A percentile compares a stretch with the other conserved stretches of the same genome.
Evolutionary conservation across 352 stramenopile species (phyloP).

Genomic region (Phytophthora parvispora): DNA sequence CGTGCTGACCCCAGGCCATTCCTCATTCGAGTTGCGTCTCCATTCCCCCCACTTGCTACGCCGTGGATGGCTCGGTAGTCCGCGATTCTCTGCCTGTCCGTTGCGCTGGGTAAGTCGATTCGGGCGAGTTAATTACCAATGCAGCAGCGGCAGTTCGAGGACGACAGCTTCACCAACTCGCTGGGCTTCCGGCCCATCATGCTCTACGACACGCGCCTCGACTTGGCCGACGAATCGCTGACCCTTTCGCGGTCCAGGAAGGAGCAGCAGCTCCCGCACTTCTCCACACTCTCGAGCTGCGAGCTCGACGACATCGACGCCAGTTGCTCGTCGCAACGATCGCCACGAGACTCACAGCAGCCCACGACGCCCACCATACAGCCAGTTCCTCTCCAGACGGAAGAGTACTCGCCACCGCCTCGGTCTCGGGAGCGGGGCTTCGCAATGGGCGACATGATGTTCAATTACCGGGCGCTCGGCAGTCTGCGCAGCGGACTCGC

Average conservation of each 20-base stretch:
- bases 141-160: constrained; percentile 19
- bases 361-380: neutral
- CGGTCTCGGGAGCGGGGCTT: constrained; percentile 14
- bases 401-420: constrained; percentile 14
- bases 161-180: constrained; percentile 11
- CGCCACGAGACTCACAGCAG: neutral
- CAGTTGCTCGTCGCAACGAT: constrained; percentile 10
- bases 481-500: constrained; percentile 54
- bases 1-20: constrained; percentile 16
- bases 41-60: neutral
- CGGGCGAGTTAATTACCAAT: constrained; percentile 16
- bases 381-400: neutral
- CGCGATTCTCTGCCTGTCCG: neutral
- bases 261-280: constrained; percentile 21
- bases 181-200: constrained; percentile 32
- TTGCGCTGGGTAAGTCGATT: constrained; percentile 1
- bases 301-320: constrained; percentile 42
- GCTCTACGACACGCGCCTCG: constrained; percentile 31
- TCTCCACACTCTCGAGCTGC: constrained; percentile 25
- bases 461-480: constrained; percentile 58
- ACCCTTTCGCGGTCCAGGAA: constrained; percentile 33
- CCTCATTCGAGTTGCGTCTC: neutral
- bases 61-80: neutral
- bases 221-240: constrained; percentile 34
- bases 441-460: constrained; percentile 47